Conservation (phyloP, 768 basidiomycete genomes). For the Clathrus columnatus region DNA sequence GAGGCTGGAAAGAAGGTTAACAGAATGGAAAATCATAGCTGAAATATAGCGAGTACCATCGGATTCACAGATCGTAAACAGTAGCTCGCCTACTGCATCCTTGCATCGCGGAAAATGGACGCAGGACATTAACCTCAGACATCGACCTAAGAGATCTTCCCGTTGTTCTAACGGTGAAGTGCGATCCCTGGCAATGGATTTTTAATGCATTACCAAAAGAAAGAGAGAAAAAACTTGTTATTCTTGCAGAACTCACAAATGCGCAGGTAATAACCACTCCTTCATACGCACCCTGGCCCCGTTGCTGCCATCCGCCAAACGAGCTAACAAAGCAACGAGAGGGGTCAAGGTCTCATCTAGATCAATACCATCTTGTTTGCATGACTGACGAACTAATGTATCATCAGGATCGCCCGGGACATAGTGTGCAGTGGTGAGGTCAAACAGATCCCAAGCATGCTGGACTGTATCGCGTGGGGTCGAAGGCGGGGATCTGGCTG, state of each 20-base stretch:
- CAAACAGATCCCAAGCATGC: slow-evolving; percentile 61
- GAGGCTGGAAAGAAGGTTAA: slow-evolving; percentile 37
- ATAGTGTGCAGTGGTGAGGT: slow-evolving; percentile 48
- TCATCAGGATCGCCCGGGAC: slow-evolving; percentile 71
- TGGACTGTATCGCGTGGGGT: slow-evolving; percentile 28
- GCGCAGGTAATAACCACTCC: slow-evolving; percentile 64
- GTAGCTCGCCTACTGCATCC: slow-evolving; percentile 74
- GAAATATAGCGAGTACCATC: slow-evolving; percentile 40
- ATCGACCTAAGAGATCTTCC: slow-evolving; percentile 65
- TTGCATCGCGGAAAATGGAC: slow-evolving; percentile 69
- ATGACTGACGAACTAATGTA: slow-evolving; percentile 42
- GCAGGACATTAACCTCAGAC: slow-evolving; percentile 65
- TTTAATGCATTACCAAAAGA: background rate
- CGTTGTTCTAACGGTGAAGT: slow-evolving; percentile 66
- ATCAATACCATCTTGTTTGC: slow-evolving; percentile 42
- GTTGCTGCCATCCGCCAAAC: slow-evolving; percentile 59
- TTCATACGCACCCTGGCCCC: slow-evolving; percentile 45
- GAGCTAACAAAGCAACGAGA: slow-evolving; percentile 63
- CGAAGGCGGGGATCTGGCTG: slow-evolving; percentile 31
- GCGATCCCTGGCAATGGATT: slow-evolving; percentile 45
- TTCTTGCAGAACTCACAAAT: slow-evolving; percentile 36
- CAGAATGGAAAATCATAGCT: background rate
- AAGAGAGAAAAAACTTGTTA: background rate
- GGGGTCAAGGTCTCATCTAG: slow-evolving; percentile 77
- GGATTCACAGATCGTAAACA: slow-evolving; percentile 75